These are phyloP conservation scores for Vigna mungo DNA, from an alignment of 306 rosid genomes.

Conservation along the genomic window DNA sequence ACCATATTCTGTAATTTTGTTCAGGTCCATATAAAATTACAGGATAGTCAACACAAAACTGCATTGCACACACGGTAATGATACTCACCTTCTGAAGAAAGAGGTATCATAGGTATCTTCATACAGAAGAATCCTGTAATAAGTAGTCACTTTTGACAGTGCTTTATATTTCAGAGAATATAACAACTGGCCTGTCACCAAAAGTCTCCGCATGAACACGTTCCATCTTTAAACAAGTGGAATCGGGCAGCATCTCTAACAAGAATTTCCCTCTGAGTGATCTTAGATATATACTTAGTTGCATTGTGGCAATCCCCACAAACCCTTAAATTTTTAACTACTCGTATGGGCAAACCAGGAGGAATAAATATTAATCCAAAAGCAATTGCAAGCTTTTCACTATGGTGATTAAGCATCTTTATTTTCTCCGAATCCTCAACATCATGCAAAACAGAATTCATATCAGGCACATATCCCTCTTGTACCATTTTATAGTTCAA, in stretches of 20 bases:
- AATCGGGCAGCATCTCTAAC: constrained; percentile 85
- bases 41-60: background rate
- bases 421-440: constrained; percentile 82
- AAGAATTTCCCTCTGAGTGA: constrained; percentile 89
- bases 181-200: constrained; percentile 59
- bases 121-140: background rate
- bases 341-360: constrained; percentile 67
- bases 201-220: constrained; percentile 88
- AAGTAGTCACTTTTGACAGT: background rate
- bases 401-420: constrained; percentile 83
- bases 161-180: constrained; percentile 36
- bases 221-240: constrained; percentile 91
- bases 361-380: constrained; percentile 88
- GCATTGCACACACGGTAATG: background rate
- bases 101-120: constrained; percentile 12
- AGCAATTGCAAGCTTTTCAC: constrained; percentile 94
- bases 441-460: constrained; percentile 84
- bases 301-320: constrained; percentile 96
- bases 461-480: constrained; percentile 84
- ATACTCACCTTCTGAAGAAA: constrained; percentile 22
- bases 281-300: constrained; percentile 83
- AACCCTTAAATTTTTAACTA: constrained; percentile 87
- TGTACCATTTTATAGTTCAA: constrained; percentile 67
- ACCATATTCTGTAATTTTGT: background rate
- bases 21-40: constrained; percentile 1